phyloP scores from a whole-genome alignment of 805 yeast genomes.

The Candida sonorensis region DNA sequence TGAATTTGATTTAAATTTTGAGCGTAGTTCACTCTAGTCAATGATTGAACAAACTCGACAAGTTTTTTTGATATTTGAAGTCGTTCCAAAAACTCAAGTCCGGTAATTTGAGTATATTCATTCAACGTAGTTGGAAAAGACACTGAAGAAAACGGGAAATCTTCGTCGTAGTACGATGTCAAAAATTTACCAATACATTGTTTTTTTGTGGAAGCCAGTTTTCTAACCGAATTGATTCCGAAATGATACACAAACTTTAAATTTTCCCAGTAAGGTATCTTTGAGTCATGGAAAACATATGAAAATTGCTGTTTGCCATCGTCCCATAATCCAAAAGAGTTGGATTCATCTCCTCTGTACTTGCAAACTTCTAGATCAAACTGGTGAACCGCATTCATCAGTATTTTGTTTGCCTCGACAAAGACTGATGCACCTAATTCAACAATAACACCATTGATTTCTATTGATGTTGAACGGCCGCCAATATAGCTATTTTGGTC shows the following conservation, averaged over 20 bases:
- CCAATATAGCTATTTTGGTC: conserved; percentile 36
- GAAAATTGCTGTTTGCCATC: conserved; percentile 26
- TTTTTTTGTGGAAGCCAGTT: conserved; percentile 9
- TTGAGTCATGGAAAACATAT: conserved; percentile 6
- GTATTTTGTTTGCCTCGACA: conserved; percentile 32
- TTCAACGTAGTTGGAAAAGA: conserved; percentile 14
- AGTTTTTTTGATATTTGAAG: conserved; percentile 22
- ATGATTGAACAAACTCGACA: conserved; percentile 28
- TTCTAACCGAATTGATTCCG: conserved; percentile 23
- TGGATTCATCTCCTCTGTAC: conserved; percentile 9
- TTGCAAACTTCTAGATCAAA: conserved; percentile 25
- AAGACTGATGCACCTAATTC: conserved; percentile 44
- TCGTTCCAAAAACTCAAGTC: conserved; percentile 18
- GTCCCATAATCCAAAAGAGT: conserved; percentile 31
- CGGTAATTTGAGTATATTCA: conserved; percentile 18
- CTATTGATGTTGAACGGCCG: conserved; percentile 37
- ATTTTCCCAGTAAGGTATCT: conserved; percentile 2
- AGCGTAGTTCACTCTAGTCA: conserved; percentile 39
- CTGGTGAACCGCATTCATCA: conserved; percentile 30
- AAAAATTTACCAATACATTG: conserved; percentile 26
- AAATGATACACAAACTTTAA: conserved; percentile 24
- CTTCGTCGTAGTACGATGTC: conserved; percentile 18
- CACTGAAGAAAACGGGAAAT: conserved; percentile 33
- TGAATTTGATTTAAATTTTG: conserved; percentile 36
- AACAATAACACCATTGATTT: conserved; percentile 17